These are phyloP conservation scores for Aspergillus tamarii DNA, from an alignment of 2,329 filamentous ascomycete genomes.

Conservation along the genomic window DNA sequence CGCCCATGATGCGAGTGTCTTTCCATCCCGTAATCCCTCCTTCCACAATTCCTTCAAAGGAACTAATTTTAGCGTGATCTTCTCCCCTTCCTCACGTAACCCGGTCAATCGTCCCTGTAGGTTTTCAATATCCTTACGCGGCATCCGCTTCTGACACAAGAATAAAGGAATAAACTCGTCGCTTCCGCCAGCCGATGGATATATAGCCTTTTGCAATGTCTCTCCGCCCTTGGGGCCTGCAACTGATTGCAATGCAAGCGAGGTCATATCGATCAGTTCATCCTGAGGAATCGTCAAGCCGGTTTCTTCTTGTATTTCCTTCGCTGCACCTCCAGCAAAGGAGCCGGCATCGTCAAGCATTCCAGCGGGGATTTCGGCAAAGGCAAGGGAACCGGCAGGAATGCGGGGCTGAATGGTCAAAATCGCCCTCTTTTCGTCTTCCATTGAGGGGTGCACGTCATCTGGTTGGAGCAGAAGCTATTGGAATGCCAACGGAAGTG, in stretches of 20 bases:
- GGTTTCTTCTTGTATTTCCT: slow-evolving; percentile 62
- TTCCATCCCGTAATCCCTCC: slow-evolving; percentile 58
- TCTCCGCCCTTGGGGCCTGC: slow-evolving; percentile 31
- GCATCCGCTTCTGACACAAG: slow-evolving; percentile 57
- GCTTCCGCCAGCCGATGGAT: slow-evolving; percentile 59
- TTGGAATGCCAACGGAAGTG: neutral
- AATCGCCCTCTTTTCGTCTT: slow-evolving; percentile 53
- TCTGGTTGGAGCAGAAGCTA: slow-evolving; percentile 60
- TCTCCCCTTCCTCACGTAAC: slow-evolving; percentile 58
- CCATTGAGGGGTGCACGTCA: slow-evolving; percentile 46
- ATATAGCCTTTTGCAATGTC: slow-evolving; percentile 53
- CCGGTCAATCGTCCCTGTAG: slow-evolving; percentile 59
- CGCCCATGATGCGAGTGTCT: slow-evolving; percentile 58
- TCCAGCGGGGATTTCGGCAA: slow-evolving; percentile 62
- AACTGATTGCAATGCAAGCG: slow-evolving; percentile 46
- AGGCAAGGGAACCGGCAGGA: slow-evolving; percentile 57
- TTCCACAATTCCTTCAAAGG: slow-evolving; percentile 56
- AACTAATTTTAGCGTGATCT: slow-evolving; percentile 61
- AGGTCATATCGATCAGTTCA: slow-evolving; percentile 59
- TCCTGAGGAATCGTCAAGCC: slow-evolving; percentile 53
- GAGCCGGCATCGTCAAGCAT: slow-evolving; percentile 61
- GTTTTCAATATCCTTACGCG: slow-evolving; percentile 51
- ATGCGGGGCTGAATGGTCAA: slow-evolving; percentile 62
- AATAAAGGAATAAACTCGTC: slow-evolving; percentile 64
- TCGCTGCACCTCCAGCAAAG: slow-evolving; percentile 58